Percentiles rank a stretch among this genome's conserved stretches.
Evolutionary conservation across 140 eudicot species (phyloP).

Genomic region (Stevia rebaudiana): DNA sequence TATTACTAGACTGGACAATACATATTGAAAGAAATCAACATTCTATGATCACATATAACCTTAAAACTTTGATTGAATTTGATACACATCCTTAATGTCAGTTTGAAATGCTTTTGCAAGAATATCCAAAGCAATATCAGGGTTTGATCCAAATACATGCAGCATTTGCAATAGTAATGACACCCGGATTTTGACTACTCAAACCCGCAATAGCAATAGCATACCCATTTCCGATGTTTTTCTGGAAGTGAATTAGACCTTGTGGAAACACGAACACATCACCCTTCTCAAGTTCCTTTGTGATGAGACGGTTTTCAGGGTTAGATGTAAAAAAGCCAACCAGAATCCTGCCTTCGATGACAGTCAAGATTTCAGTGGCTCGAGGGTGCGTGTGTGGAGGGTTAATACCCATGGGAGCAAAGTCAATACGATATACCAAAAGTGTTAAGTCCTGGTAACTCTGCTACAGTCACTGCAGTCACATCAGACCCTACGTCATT

Average conservation of each 20-base stretch:
- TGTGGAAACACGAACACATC: slow-evolving; percentile 25
- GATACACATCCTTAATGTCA: slow-evolving; percentile 17
- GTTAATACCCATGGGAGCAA: slow-evolving; percentile 22
- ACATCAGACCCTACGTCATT: slow-evolving; percentile 24
- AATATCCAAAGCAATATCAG: slow-evolving; percentile 18
- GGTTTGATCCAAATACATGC: slow-evolving; percentile 25
- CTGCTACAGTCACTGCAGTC: slow-evolving; percentile 12
- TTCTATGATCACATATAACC: no score
- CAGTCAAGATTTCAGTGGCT: slow-evolving; percentile 19
- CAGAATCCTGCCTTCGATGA: slow-evolving; percentile 18
- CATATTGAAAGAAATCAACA: no score
- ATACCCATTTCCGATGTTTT: slow-evolving; percentile 13
- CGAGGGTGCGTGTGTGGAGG: slow-evolving; percentile 32
- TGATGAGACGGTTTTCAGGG: slow-evolving; percentile 19
- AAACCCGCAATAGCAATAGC: slow-evolving; percentile 17
- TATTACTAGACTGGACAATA: no score
- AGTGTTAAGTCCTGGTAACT: slow-evolving; percentile 27
- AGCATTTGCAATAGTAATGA: slow-evolving; percentile 17
- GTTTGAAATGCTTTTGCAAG: slow-evolving; percentile 25
- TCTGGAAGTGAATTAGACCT: slow-evolving; percentile 26
- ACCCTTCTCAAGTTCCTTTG: slow-evolving; percentile 23
- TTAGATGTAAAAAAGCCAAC: slow-evolving; percentile 27
- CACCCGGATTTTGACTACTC: slow-evolving; percentile 28
- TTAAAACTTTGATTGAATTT: slow-evolving; percentile 16
- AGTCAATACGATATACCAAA: slow-evolving; percentile 24